phyloP scores from a whole-genome alignment of 805 yeast species.

The Sugiyamaella marilandica region DNA sequence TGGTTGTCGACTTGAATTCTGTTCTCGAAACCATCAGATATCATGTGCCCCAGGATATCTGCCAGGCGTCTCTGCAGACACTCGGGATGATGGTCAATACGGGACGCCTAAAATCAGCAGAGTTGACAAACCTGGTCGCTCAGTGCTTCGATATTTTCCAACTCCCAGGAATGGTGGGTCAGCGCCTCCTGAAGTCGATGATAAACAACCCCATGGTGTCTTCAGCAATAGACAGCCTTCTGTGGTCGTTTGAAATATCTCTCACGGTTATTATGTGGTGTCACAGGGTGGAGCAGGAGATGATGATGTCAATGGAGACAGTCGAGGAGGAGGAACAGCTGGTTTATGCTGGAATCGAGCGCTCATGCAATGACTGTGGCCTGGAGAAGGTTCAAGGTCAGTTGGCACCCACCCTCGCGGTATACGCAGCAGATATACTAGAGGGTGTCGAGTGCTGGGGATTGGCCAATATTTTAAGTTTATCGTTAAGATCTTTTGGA shows the following conservation, averaged over 20 bases:
- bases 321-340: constrained; percentile 15
- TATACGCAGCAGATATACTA: constrained; percentile 25
- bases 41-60: constrained; percentile 24
- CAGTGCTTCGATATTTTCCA: constrained; percentile 26
- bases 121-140: constrained; percentile 20
- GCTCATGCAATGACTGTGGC: constrained; percentile 20
- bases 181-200: constrained; percentile 22
- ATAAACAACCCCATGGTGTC: constrained; percentile 23
- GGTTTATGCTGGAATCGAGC: constrained; percentile 22
- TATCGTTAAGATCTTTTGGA: constrained; percentile 23
- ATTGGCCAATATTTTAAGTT: constrained; percentile 23
- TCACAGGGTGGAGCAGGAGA: constrained; percentile 26
- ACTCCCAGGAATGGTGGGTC: constrained; percentile 24
- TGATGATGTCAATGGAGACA: constrained; percentile 10
- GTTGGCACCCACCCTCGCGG: constrained; percentile 25
- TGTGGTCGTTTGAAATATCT: constrained; percentile 25
- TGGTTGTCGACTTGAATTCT: constrained; percentile 17
- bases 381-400: constrained; percentile 21
- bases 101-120: constrained; percentile 15
- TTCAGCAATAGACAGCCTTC: constrained; percentile 20
- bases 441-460: constrained; percentile 28
- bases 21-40: constrained; percentile 21
- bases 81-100: constrained; percentile 9
- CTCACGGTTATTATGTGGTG: constrained; percentile 29
- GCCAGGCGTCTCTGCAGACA: constrained; percentile 17